phyloP scores from a whole-genome alignment of 306 rosid genomes.

The Calophaca sinica region DNA sequence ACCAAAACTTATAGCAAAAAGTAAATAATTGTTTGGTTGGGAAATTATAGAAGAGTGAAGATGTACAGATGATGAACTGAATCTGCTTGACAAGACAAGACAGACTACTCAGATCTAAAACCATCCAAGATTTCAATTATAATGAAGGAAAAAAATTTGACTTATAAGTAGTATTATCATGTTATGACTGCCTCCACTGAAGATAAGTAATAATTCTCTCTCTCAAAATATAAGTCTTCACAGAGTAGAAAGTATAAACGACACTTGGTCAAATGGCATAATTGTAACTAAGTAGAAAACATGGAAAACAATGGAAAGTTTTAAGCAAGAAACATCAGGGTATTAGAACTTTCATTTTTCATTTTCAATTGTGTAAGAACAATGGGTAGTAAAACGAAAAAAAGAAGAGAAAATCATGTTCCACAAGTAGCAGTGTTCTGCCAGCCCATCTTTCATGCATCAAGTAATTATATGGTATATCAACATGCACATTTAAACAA shows the following conservation, averaged over 20 bases:
- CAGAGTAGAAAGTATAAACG: background rate
- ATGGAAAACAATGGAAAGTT: background rate
- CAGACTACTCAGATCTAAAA: slow-evolving; percentile 5
- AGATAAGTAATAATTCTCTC: too few relatives aligned
- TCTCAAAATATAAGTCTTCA: too few relatives aligned
- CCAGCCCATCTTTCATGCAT: background rate
- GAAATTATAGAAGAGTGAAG: background rate
- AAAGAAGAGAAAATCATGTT: background rate
- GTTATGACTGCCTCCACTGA: too few relatives aligned
- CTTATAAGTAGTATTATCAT: background rate
- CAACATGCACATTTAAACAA: slow-evolving; percentile 3
- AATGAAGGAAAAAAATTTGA: slow-evolving; percentile 8
- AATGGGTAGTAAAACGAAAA: background rate
- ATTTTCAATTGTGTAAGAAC: background rate
- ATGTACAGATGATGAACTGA: background rate
- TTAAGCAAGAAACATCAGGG: background rate
- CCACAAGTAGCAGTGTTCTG: slow-evolving; percentile 11
- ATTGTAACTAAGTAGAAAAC: slow-evolving; percentile 23
- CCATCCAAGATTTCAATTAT: background rate
- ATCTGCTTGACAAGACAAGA: slow-evolving; percentile 8
- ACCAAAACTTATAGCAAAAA: background rate
- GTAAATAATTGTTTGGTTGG: background rate
- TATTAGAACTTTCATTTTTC: background rate
- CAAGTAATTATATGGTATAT: background rate
- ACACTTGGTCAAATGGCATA: background rate